Evolutionary conservation across 345 rosid genomes (phyloP).

Genomic region (Aquilaria sinensis): DNA sequence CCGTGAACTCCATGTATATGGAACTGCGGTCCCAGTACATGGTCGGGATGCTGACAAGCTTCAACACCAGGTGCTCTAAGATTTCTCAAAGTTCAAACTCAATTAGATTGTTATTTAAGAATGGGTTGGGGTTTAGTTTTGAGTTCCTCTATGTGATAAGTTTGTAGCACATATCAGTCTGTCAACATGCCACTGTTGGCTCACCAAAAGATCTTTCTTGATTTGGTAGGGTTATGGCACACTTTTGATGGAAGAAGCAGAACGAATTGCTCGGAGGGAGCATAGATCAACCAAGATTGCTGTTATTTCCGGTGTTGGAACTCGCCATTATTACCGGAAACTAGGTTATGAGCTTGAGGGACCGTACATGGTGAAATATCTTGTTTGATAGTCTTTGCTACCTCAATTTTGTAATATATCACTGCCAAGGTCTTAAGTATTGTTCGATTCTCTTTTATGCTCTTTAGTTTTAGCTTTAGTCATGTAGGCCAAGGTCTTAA

Average conservation of each 20-base stretch:
- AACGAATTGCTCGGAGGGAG: constrained; percentile 69
- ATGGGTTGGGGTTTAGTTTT: not conserved
- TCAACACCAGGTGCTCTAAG: constrained; percentile 81
- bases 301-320: constrained; percentile 94
- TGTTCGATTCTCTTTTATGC: too few relatives aligned
- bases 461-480: too few relatives aligned
- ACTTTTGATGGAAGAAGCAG: constrained; percentile 97
- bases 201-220: not conserved
- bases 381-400: constrained; percentile 24
- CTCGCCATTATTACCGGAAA: constrained; percentile 92
- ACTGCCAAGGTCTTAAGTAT: too few relatives aligned
- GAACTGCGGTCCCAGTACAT: constrained; percentile 99
- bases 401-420: constrained; percentile 21
- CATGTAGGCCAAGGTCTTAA: too few relatives aligned
- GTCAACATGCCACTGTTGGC: not conserved
- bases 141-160: not conserved
- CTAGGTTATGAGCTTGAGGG: constrained; percentile 93
- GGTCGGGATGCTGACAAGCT: constrained; percentile 93
- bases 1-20: constrained; percentile 99
- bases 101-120: constrained; percentile 1
- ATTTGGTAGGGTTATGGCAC: constrained; percentile 81
- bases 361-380: constrained; percentile 91
- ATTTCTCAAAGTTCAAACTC: not conserved
- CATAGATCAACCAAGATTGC: constrained; percentile 81
- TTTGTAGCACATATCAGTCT: not conserved